Percentiles rank a stretch among this genome's conserved stretches.
Conservation (phyloP, 371 early-diverging fungal genomes). For the Amoeboradix gromovi region DNA sequence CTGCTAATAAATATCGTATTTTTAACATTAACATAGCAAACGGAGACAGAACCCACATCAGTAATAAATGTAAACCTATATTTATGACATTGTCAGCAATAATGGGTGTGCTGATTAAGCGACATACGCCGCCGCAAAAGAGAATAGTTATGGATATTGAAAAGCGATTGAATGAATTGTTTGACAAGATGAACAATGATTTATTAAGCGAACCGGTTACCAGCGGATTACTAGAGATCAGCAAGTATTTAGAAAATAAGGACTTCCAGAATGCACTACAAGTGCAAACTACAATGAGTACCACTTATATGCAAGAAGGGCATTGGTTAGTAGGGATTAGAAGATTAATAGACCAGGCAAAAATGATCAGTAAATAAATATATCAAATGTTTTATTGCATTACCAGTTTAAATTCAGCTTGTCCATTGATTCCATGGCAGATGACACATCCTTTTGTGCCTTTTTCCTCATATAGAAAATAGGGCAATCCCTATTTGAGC, state of each 20-base stretch:
- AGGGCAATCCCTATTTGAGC: slow-evolving; percentile 87
- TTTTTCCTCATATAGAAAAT: slow-evolving; percentile 98
- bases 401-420: slow-evolving; percentile 12
- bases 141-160: slow-evolving; percentile 4
- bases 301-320: not conserved
- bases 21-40: slow-evolving; percentile 11
- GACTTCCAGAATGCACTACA: not conserved
- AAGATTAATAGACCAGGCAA: not conserved
- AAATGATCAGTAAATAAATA: not conserved
- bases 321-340: not conserved
- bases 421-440: slow-evolving; percentile 21
- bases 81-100: slow-evolving; percentile 16
- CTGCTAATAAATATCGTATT: not conserved
- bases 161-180: slow-evolving; percentile 3
- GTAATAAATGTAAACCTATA: slow-evolving; percentile 30
- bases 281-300: not conserved
- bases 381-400: no score
- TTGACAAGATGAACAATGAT: slow-evolving; percentile 5
- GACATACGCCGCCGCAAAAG: not conserved
- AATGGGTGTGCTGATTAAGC: slow-evolving; percentile 9
- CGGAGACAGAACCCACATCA: slow-evolving; percentile 46
- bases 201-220: not conserved
- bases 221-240: not conserved
- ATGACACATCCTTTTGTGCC: slow-evolving; percentile 75
- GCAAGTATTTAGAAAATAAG: not conserved